Conservation (phyloP, 1,284 basidiomycete genomes). For the Rhodofomes roseus region DNA sequence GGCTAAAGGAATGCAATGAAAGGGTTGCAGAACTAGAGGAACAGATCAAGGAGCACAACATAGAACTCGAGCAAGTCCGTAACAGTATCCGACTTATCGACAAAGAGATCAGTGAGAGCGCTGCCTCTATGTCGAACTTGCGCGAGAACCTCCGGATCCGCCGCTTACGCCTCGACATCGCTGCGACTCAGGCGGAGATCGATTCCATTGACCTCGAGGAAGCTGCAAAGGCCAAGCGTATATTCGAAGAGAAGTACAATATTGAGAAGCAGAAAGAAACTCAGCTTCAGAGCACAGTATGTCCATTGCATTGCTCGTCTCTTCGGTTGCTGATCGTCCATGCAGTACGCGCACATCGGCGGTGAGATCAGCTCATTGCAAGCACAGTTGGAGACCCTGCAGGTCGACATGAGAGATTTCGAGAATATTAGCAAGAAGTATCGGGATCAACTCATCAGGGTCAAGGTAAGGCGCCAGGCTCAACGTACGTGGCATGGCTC, state of each 20-base stretch:
- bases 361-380: conserved; percentile 82
- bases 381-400: conserved; percentile 63
- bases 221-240: conserved; percentile 74
- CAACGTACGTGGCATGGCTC: background rate
- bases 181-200: conserved; percentile 69
- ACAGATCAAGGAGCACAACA: conserved; percentile 54
- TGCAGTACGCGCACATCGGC: conserved; percentile 74
- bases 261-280: conserved; percentile 70
- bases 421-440: conserved; percentile 85
- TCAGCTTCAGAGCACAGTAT: conserved; percentile 67
- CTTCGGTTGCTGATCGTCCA: conserved; percentile 4
- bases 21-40: conserved; percentile 59
- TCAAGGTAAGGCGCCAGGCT: conserved; percentile 61
- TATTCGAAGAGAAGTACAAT: conserved; percentile 82
- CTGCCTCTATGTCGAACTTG: conserved; percentile 69
- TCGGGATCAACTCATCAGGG: conserved; percentile 88
- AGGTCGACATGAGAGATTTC: conserved; percentile 82
- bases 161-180: conserved; percentile 66
- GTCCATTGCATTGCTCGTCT: conserved; percentile 19
- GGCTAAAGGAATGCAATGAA: conserved; percentile 60
- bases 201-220: conserved; percentile 76
- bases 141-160: conserved; percentile 85
- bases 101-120: conserved; percentile 72
- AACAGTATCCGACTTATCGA: conserved; percentile 53
- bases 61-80: conserved; percentile 52